Evolutionary conservation across 2,329 filamentous ascomycete species (phyloP), one percentile per base, ranked within the genome.

Genomic region (Myrmaecium sp.): DNA sequence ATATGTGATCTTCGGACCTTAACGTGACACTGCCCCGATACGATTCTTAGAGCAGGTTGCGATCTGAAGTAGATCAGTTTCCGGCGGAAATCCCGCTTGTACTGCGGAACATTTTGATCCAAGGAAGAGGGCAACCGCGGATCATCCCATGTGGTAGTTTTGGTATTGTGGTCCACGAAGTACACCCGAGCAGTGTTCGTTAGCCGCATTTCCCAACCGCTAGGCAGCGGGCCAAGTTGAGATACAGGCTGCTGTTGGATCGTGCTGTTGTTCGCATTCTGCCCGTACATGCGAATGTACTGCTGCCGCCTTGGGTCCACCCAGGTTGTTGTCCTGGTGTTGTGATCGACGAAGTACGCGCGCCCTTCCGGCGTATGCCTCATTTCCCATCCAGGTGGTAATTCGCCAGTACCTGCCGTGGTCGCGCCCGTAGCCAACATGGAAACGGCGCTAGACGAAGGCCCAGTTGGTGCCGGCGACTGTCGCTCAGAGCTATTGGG

Each of bases 51-150:
- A 4, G 86, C 89, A 11, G 89, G 89, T 53, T 98, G 89, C 20
- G 89, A 98, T 40, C 89, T 73, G 77, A 98, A 98, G 62, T 98
- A 98, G 41, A 98, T 98, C 36, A 98, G 65, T 62, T 98, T 98
- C 46, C 89, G 70, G 45, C 89, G 66, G 66, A 98, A 98, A 54
- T 98, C 89, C 55, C 89, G 81, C 71, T 98, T 98, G 62, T 98
- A 98, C 57, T 98, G 89, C 27, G 89, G 89, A 26, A 98, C 89
- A 34, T 94, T 94, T 57, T 98, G 89, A 43, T 98, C 89, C 34
- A 98, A 62, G 1, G 89, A 95, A 3, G 86, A 95, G 14, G 89
- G 89, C 39, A 98, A 60, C 46, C 89, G 72, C 18, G 89, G 89
- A 46, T 98, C 89, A 47, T 98, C 89, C 89, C 89, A 98, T 1